These are phyloP conservation scores for Erodium trifolium DNA, from an alignment of 441 rosid species.

Conservation along the genomic window DNA sequence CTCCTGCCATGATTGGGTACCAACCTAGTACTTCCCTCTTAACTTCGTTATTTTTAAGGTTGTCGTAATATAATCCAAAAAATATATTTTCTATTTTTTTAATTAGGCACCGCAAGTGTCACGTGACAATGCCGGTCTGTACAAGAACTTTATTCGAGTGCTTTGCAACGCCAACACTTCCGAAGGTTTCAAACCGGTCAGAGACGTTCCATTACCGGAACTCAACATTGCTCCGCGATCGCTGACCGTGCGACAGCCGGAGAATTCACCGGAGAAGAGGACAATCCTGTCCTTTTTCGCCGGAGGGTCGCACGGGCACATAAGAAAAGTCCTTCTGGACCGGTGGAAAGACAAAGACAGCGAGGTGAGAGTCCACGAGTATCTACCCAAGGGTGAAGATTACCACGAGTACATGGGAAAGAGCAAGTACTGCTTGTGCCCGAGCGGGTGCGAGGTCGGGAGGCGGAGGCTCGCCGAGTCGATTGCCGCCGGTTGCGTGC, in stretches of 20 bases:
- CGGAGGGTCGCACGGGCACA: conserved; percentile 54
- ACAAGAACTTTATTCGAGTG: conserved; percentile 61
- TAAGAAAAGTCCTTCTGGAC: conserved; percentile 38
- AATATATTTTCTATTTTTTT: background rate
- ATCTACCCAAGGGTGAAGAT: conserved; percentile 29
- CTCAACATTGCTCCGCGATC: conserved; percentile 26
- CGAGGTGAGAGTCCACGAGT: conserved; percentile 38
- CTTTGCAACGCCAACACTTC: conserved; percentile 79
- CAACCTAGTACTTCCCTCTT: background rate
- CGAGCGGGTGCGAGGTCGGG: conserved; percentile 78
- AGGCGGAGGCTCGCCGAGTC: conserved; percentile 71
- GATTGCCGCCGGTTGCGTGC: conserved; percentile 54
- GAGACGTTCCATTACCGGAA: conserved; percentile 71
- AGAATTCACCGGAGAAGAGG: conserved; percentile 30
- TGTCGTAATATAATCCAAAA: background rate
- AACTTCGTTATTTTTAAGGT: background rate
- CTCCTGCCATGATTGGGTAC: conserved; percentile 87
- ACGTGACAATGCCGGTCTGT: conserved; percentile 37
- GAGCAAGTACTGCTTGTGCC: conserved; percentile 64
- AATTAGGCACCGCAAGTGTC: conserved; percentile 57
- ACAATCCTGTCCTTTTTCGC: conserved; percentile 61
- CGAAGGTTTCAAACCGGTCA: conserved; percentile 55
- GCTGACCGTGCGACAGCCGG: conserved; percentile 23
- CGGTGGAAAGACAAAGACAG: conserved; percentile 55
- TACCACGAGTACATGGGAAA: conserved; percentile 39